Evolutionary conservation across 2,329 filamentous ascomycete species (phyloP).

Genomic region (Tricladium varicosporioides): DNA sequence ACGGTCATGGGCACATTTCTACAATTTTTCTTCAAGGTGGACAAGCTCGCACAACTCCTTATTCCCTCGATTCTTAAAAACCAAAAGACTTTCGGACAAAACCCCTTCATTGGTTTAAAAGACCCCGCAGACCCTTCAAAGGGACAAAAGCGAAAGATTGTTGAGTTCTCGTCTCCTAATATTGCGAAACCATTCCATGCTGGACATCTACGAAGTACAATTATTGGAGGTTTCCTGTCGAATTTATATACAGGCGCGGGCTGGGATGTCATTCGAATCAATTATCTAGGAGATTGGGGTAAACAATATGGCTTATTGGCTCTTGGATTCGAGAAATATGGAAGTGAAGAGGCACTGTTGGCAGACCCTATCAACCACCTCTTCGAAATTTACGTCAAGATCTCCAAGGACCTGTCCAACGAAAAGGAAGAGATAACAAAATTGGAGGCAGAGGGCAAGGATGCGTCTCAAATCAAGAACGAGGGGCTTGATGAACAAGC

Average conservation of each 20-base stretch:
- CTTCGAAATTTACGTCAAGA: conserved; percentile 78
- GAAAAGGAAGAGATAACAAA: conserved; percentile 66
- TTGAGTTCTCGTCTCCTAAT: conserved; percentile 84
- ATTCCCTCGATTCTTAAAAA: conserved; percentile 67
- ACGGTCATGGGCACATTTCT: conserved; percentile 66
- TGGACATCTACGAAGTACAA: conserved; percentile 72
- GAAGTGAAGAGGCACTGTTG: conserved; percentile 67
- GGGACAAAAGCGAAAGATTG: conserved; percentile 53
- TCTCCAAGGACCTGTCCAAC: conserved; percentile 59
- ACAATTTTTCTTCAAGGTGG: conserved; percentile 77
- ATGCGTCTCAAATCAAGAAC: conserved; percentile 47
- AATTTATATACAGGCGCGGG: conserved; percentile 68
- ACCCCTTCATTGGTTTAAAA: conserved; percentile 56
- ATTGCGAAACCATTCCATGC: conserved; percentile 82
- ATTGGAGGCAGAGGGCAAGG: conserved; percentile 35
- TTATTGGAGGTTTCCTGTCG: conserved; percentile 70
- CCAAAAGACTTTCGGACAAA: conserved; percentile 61
- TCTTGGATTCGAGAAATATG: conserved; percentile 72
- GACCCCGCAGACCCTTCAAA: conserved; percentile 58
- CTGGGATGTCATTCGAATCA: conserved; percentile 70
- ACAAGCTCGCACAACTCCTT: conserved; percentile 61
- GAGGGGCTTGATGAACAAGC: conserved; percentile 71
- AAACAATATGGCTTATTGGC: conserved; percentile 70
- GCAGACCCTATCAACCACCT: conserved; percentile 79
- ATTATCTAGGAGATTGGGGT: conserved; percentile 79